Conservation (phyloP, 495 filamentous ascomycete species). For the Saxophila tyrrhenica region DNA sequence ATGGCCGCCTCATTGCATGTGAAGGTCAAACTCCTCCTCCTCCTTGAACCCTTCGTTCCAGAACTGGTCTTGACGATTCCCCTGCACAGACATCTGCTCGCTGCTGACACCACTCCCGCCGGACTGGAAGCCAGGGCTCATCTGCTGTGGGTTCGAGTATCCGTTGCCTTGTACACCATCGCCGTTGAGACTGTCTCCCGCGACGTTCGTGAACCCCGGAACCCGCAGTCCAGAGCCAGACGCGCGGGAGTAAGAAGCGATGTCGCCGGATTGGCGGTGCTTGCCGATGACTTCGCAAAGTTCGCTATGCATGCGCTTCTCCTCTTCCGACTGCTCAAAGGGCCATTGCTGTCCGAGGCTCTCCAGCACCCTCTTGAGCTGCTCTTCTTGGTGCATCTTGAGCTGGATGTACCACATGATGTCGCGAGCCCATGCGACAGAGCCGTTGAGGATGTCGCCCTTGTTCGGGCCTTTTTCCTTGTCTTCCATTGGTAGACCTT, state of each 20-base stretch:
- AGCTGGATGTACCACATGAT: constrained; percentile 90
- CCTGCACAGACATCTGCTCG: constrained; percentile 22
- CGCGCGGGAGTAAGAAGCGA: constrained; percentile 72
- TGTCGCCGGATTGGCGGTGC: constrained; percentile 12
- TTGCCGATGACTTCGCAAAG: constrained; percentile 72
- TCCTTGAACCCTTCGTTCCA: constrained; percentile 77
- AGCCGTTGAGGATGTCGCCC: constrained; percentile 93
- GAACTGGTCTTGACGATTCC: constrained; percentile 52
- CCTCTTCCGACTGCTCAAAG: constrained; percentile 80
- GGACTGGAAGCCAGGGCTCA: constrained; percentile 61
- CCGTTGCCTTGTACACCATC: constrained; percentile 59
- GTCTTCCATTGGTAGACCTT: constrained; percentile 82
- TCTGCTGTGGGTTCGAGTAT: constrained; percentile 45
- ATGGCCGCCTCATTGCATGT: constrained; percentile 3
- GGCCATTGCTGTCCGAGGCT: constrained; percentile 63
- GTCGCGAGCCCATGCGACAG: constrained; percentile 92
- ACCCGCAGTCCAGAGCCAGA: constrained; percentile 78
- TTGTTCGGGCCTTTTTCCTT: constrained; percentile 99
- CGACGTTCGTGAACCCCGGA: constrained; percentile 83
- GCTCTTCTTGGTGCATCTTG: constrained; percentile 78
- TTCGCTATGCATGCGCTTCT: constrained; percentile 88
- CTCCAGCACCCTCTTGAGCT: constrained; percentile 61
- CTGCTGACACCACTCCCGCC: constrained; percentile 45
- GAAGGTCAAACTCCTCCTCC: constrained; percentile 44
- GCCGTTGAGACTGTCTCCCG: constrained; percentile 57